Base-by-base conservation (phyloP, 306 rosid species). In the Dalbergia oliveri region DNA sequence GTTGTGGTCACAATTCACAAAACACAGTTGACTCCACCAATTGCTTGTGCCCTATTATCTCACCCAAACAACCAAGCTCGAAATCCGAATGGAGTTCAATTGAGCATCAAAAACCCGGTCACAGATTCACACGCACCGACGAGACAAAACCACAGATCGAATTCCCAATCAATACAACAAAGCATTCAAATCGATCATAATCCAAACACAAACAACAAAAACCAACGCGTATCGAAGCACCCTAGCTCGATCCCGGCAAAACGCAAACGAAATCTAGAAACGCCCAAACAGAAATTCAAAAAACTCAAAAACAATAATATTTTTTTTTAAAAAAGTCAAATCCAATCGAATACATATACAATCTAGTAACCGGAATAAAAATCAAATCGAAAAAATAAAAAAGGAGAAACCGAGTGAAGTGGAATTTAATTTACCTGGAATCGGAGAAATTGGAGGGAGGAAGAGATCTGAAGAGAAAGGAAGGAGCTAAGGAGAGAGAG, bases 381-480 rank as follows among this genome's bases (percentile, higher is more conserved):
- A 4, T 53, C 18, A 4, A 53, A 53, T 53, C 3, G 53, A 47
- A 47, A 53, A 53, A 53, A 54, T 54, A 13, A 16, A 54, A 2
- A 54, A 54, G 26, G 67, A n/a, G 58, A 72, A 79, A 83, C 77
- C 76, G 72, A 79, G 21, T n/a, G 60, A 16, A 54, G 58, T 47
- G 47, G 7, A 43, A 41, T 7, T 19, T 31, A 67, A 53, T 75
- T 60, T 61, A 86, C 89, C 87, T 80, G 63, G 44, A 72, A 77
- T 51, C 44, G 53, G 72, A 47, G 51, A 73, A 58, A 44, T 58
- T 59, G 15, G 53, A 18, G n/a, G 19, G 60, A 8, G 21, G 9
- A 16, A 74, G 75, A 79, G 87, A 86, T 83, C 87, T 68, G 83
- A 69, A 39, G 80, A 60, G 76, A 77, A 66, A 72, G 9, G 56